Conservation (phyloP, 1,284 basidiomycete genomes). For the Rhodotorula sp. region DNA sequence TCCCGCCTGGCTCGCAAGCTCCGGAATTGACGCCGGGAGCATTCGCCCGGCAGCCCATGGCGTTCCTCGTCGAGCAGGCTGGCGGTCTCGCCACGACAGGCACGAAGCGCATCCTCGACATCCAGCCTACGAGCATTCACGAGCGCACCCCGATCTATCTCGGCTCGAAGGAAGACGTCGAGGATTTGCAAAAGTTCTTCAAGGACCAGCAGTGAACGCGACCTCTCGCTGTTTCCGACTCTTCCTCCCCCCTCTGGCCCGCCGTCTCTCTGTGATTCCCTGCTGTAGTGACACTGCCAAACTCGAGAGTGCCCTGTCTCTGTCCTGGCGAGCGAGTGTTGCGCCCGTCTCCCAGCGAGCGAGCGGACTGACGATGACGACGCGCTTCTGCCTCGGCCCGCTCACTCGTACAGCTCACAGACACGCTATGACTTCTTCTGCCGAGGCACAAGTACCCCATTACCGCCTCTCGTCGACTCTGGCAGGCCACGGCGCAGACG, state of each 20-base stretch:
- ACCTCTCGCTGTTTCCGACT: too few relatives aligned
- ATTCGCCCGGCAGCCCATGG: slow-evolving; percentile 95
- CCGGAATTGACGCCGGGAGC: too few relatives aligned
- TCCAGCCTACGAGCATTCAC: slow-evolving; percentile 84
- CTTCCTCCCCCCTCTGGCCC: too few relatives aligned
- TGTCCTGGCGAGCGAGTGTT: too few relatives aligned
- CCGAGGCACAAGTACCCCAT: slow-evolving; percentile 46
- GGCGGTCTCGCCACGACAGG: slow-evolving; percentile 96
- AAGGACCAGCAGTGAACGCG: slow-evolving; percentile 43
- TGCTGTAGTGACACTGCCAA: too few relatives aligned
- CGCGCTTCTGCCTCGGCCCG: neutral
- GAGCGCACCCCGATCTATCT: slow-evolving; percentile 92
- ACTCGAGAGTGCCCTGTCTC: too few relatives aligned
- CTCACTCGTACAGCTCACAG: neutral
- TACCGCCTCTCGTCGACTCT: slow-evolving; percentile 82
- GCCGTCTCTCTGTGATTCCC: too few relatives aligned
- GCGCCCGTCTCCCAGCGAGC: too few relatives aligned
- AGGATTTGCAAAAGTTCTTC: slow-evolving; percentile 83
- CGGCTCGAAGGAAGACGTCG: slow-evolving; percentile 90
- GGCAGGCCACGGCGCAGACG: slow-evolving; percentile 52
- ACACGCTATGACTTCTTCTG: neutral
- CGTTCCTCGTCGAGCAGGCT: slow-evolving; percentile 62
- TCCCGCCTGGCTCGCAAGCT: slow-evolving; percentile 6
- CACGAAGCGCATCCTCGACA: slow-evolving; percentile 84
- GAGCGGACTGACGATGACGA: slow-evolving; percentile 10